These are phyloP conservation scores for Anisodus tanguticus DNA, from an alignment of 257 asterid species.

Conservation along the genomic window DNA sequence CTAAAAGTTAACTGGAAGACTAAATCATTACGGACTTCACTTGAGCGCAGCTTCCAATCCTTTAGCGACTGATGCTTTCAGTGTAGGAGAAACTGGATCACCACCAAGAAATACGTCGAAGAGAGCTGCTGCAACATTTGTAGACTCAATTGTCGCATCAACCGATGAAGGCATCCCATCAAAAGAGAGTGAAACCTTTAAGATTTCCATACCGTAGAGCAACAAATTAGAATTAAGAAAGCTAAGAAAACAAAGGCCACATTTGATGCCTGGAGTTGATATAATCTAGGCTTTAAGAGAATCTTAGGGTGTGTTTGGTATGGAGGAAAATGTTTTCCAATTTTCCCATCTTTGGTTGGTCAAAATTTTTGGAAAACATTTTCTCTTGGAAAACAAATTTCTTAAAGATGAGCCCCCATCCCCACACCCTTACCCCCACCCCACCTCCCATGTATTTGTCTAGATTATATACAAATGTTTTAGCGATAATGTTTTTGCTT, in stretches of 20 bases:
- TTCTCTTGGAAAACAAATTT: no score
- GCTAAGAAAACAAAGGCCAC: slow-evolving; percentile 19
- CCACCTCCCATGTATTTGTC: no score
- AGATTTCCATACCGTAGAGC: neutral
- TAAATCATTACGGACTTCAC: slow-evolving; percentile 34
- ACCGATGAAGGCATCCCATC: slow-evolving; percentile 62
- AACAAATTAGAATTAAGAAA: slow-evolving; percentile 9
- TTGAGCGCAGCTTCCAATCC: slow-evolving; percentile 69
- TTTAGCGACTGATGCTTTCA: slow-evolving; percentile 67
- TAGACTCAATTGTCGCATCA: slow-evolving; percentile 79
- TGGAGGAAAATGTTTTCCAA: no score
- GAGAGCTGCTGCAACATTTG: slow-evolving; percentile 72
- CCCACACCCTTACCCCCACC: no score
- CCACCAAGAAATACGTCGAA: slow-evolving; percentile 86
- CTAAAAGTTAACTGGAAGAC: slow-evolving; percentile 19
- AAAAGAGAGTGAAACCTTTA: slow-evolving; percentile 74
- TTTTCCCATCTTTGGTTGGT: no score
- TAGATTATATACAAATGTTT: no score
- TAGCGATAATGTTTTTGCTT: no score
- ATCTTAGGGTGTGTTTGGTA: neutral
- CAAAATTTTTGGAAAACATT: no score
- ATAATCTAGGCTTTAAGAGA: neutral
- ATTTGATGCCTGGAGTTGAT: neutral
- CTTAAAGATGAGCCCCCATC: no score
- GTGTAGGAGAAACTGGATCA: slow-evolving; percentile 76